Percentiles rank a stretch among this genome's conserved stretches.
Evolutionary conservation across 352 stramenopile genomes (phyloP).

Genomic region (Pythium aphanidermatum): DNA sequence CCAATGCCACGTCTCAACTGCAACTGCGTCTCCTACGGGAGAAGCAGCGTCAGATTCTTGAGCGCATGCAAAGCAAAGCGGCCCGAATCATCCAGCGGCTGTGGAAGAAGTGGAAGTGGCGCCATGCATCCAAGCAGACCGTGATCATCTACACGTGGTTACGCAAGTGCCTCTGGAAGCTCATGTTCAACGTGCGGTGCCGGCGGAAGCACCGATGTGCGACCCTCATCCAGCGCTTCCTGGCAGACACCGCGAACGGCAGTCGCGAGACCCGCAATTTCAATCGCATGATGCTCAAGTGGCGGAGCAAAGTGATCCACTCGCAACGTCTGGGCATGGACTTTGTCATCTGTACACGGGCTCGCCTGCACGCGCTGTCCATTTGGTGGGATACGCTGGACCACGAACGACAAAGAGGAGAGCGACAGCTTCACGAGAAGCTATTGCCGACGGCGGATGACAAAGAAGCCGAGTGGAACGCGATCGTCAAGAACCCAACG

Average conservation of each 20-base stretch:
- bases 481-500: constrained; percentile 12
- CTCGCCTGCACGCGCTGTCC: constrained; percentile 45
- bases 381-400: constrained; percentile 60
- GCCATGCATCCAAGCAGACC: constrained; percentile 52
- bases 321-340: constrained; percentile 45
- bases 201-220: constrained; percentile 28
- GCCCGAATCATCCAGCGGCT: constrained; percentile 47
- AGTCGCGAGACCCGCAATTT: constrained; percentile 66
- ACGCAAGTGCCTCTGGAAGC: constrained; percentile 63
- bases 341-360: constrained; percentile 52
- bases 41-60: constrained; percentile 28
- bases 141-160: constrained; percentile 63
- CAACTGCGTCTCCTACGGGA: constrained; percentile 24
- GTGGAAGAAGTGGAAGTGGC: constrained; percentile 62
- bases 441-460: constrained; percentile 26
- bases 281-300: constrained; percentile 67
- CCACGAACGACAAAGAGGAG: constrained; percentile 55
- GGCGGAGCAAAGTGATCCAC: constrained; percentile 64
- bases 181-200: constrained; percentile 49
- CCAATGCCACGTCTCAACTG: constrained; percentile 26
- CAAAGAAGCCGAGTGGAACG: constrained; percentile 32
- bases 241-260: constrained; percentile 46
- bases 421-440: constrained; percentile 35
- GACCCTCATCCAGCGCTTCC: constrained; percentile 42
- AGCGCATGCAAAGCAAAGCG: constrained; percentile 30